phyloP scores from a whole-genome alignment of 257 asterid species.

The Solanum gracilifrons region DNA sequence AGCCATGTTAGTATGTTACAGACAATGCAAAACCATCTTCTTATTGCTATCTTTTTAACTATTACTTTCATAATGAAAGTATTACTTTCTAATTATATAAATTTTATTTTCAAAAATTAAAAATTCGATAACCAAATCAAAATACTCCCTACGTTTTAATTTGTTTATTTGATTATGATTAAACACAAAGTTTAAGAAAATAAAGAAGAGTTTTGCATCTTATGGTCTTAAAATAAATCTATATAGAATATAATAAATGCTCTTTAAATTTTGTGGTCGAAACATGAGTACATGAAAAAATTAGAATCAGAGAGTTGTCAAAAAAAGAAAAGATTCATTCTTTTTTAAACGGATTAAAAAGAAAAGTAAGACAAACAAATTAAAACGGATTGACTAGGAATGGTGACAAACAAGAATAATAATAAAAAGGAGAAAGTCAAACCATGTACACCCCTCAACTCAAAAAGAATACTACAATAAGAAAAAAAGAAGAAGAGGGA shows the following conservation, averaged over 20 bases:
- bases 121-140: not conserved
- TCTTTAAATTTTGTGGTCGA: not conserved
- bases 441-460: not conserved
- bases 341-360: too few relatives aligned
- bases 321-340: not conserved
- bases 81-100: not conserved
- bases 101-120: not conserved
- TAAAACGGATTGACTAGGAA: not conserved
- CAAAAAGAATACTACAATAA: not conserved
- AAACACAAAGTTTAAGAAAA: not conserved
- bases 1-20: not conserved
- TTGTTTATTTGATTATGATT: not conserved
- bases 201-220: not conserved
- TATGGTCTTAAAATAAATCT: too few relatives aligned
- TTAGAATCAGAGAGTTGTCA: too few relatives aligned
- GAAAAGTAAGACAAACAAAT: not conserved
- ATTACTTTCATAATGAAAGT: not conserved
- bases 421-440: not conserved
- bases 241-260: not conserved
- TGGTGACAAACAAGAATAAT: not conserved
- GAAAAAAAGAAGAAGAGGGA: not conserved
- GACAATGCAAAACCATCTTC: too few relatives aligned
- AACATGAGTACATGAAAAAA: not conserved
- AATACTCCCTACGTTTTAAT: not conserved
- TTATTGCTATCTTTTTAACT: not conserved